phyloP scores from a whole-genome alignment of 2,329 filamentous ascomycete species.

The Amauroascus verrucosus region DNA sequence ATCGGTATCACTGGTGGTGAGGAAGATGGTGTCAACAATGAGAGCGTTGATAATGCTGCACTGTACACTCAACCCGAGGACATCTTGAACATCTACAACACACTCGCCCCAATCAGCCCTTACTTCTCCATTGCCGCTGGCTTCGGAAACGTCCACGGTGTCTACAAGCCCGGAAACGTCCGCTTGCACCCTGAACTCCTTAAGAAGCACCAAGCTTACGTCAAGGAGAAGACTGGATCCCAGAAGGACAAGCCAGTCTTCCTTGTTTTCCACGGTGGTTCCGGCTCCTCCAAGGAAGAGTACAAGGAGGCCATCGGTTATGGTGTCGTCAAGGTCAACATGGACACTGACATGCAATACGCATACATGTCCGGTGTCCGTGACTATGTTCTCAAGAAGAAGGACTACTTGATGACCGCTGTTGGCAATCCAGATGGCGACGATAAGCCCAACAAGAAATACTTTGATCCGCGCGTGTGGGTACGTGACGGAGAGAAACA shows the following conservation, averaged over 20 bases:
- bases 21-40: constrained; percentile 98
- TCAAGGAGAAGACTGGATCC: constrained; percentile 65
- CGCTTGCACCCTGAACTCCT: constrained; percentile 93
- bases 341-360: constrained; percentile 96
- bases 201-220: constrained; percentile 88
- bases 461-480: constrained; percentile 84
- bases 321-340: constrained; percentile 98
- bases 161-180: constrained; percentile 98
- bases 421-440: constrained; percentile 93
- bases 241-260: constrained; percentile 84
- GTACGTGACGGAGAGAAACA: constrained; percentile 90
- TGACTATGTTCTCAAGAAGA: constrained; percentile 88
- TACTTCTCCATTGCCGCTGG: constrained; percentile 98
- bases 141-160: constrained; percentile 98
- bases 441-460: constrained; percentile 99
- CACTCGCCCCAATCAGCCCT: constrained; percentile 72
- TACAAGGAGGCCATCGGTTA: constrained; percentile 79
- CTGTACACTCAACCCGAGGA: constrained; percentile 98
- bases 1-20: constrained; percentile 94
- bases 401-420: constrained; percentile 78
- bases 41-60: constrained; percentile 89
- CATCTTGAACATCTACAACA: constrained; percentile 82
- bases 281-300: constrained; percentile 81
- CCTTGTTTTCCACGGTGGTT: constrained; percentile 99
- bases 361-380: constrained; percentile 88